phyloP scores from a whole-genome alignment of 2,329 filamentous ascomycete genomes.

The Aspergillus carbonarius region DNA sequence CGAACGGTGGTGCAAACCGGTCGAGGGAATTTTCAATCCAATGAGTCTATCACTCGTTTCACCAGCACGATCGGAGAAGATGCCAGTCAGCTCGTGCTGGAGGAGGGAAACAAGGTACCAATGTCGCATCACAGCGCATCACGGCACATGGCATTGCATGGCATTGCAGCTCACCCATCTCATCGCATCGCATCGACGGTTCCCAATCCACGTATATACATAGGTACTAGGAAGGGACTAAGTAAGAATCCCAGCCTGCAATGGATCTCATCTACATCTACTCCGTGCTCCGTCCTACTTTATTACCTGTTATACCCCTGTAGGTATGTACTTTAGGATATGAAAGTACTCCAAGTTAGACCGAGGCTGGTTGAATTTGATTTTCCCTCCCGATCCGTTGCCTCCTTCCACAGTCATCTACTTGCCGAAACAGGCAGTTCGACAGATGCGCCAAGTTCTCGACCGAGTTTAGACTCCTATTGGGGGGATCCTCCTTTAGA shows the following conservation, averaged over 20 bases:
- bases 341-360: neutral
- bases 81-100: neutral
- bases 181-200: neutral
- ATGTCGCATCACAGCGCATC: neutral
- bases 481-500: neutral
- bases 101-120: neutral
- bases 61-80: neutral
- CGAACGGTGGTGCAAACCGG: neutral
- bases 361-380: neutral
- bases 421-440: conserved; percentile 12
- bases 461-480: conserved; percentile 11
- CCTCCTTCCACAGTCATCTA: conserved; percentile 2
- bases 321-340: neutral
- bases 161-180: neutral
- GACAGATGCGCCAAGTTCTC: conserved; percentile 15
- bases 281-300: neutral
- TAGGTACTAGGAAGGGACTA: neutral
- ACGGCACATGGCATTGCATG: conserved; percentile 8
- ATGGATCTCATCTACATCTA: conserved; percentile 1
- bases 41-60: neutral
- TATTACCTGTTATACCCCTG: neutral
- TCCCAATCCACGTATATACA: neutral
- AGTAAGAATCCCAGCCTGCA: neutral
- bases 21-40: neutral
- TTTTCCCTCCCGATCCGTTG: neutral